Conservation (phyloP, 1,139 yeast genomes). For the Nakaseomyces nivariensis region DNA sequence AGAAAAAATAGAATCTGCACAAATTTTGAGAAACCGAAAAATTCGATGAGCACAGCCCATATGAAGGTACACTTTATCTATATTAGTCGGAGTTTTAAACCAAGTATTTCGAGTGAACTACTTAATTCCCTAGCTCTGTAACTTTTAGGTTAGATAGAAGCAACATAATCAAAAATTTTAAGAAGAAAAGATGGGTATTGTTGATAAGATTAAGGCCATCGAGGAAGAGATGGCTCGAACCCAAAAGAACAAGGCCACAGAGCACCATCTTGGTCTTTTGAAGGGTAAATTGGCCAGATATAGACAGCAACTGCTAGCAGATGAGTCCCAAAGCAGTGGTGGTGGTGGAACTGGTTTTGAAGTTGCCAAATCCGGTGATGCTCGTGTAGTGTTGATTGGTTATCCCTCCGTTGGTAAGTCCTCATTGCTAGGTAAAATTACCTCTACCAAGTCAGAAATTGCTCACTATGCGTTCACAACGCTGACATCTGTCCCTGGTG, state of each 20-base stretch:
- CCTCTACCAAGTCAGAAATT: constrained; percentile 88
- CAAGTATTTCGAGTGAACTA: too few species aligned
- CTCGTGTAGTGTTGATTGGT: constrained; percentile 89
- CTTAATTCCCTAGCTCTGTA: too few species aligned
- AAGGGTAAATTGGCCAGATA: constrained; percentile 94
- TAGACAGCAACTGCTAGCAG: constrained; percentile 84
- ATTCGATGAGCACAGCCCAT: too few species aligned
- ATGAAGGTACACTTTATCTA: too few species aligned
- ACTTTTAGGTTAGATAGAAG: too few species aligned
- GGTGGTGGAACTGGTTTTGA: constrained; percentile 90
- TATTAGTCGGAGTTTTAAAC: too few species aligned
- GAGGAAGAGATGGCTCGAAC: constrained; percentile 92
- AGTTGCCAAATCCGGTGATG: constrained; percentile 93
- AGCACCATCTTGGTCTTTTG: constrained; percentile 85
- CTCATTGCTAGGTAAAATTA: constrained; percentile 73
- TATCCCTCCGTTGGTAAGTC: constrained; percentile 98
- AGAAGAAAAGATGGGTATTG: constrained; percentile 25
- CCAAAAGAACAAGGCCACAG: constrained; percentile 96
- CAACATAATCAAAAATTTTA: neutral
- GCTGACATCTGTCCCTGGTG: constrained; percentile 92
- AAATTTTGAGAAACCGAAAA: too few species aligned
- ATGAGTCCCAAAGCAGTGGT: constrained; percentile 62
- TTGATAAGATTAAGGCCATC: constrained; percentile 78
- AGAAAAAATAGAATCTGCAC: too few species aligned
- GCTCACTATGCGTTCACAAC: constrained; percentile 96